Conservation (phyloP, 2,329 filamentous ascomycete genomes). For the Cordyceps fumosorosea region DNA sequence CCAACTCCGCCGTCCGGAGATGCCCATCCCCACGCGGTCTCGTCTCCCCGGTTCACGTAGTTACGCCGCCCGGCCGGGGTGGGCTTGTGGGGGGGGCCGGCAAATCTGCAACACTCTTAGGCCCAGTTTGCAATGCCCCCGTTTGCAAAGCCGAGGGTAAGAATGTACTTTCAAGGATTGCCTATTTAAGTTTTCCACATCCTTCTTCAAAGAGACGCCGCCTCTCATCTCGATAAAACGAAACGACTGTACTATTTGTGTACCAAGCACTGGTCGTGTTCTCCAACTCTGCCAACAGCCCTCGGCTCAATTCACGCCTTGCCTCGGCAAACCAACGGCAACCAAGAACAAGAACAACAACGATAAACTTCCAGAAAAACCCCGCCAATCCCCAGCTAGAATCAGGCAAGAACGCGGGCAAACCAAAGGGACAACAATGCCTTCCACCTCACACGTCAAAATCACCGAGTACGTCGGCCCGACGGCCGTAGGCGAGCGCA, state of each 20-base stretch:
- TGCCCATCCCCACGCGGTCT: background rate
- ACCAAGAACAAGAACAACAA: too few species aligned
- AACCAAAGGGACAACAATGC: background rate
- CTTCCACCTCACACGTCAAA: background rate
- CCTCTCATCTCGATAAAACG: too few species aligned
- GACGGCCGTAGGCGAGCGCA: background rate
- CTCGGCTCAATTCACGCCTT: background rate
- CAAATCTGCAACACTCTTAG: background rate
- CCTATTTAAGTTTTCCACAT: background rate
- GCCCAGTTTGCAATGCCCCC: background rate
- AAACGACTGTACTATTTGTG: too few species aligned
- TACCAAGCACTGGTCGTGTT: too few species aligned
- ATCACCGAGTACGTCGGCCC: conserved; percentile 10
- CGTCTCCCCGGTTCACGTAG: background rate
- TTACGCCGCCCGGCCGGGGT: background rate
- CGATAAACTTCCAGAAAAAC: background rate
- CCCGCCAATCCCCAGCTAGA: background rate
- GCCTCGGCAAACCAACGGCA: background rate
- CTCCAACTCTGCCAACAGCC: background rate
- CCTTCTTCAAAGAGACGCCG: background rate
- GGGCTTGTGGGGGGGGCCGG: background rate
- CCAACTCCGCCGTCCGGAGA: background rate
- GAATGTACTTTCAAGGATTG: background rate
- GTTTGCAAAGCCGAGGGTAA: background rate
- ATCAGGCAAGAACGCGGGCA: background rate